A percentile compares a stretch with the other conserved stretches of the same genome.
Evolutionary conservation across 208 protist genomes (phyloP).

Genomic region (Leishmania martiniquensis): DNA sequence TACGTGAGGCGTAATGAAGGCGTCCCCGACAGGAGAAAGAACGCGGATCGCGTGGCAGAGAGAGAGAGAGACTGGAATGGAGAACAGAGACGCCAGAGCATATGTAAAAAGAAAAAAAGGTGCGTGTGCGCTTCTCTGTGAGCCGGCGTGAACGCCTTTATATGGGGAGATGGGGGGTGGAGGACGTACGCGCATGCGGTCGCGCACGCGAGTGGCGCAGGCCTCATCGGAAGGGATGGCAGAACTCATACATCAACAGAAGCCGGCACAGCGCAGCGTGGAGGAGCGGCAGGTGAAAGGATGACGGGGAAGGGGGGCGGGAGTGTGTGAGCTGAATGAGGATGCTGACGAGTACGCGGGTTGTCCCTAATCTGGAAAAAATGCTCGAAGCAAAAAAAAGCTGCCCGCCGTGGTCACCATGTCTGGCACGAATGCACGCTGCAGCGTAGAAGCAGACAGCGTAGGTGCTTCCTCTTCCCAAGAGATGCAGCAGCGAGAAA

Average conservation of each 20-base stretch:
- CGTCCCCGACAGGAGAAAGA: neutral
- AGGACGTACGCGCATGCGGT: too few species aligned
- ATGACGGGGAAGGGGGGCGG: neutral
- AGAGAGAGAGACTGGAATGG: neutral
- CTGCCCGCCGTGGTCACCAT: neutral
- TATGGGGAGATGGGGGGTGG: neutral
- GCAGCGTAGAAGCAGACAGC: too few species aligned
- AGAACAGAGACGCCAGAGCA: neutral
- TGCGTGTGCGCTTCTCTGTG: too few species aligned
- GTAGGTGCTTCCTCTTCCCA: neutral
- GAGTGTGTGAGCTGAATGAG: too few species aligned
- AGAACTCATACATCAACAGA: neutral
- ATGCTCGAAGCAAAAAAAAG: neutral
- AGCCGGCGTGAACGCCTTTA: neutral
- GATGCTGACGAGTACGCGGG: neutral
- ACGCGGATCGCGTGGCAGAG: too few species aligned
- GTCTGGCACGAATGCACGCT: too few species aligned
- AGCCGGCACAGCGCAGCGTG: neutral
- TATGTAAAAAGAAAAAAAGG: too few species aligned
- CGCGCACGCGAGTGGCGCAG: too few species aligned
- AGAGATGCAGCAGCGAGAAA: neutral
- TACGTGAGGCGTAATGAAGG: neutral
- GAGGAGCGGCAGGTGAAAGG: neutral
- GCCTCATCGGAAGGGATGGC: too few species aligned
- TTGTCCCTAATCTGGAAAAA: neutral